phyloP scores from a whole-genome alignment of 768 basidiomycete genomes.

The Lentinula sp. region DNA sequence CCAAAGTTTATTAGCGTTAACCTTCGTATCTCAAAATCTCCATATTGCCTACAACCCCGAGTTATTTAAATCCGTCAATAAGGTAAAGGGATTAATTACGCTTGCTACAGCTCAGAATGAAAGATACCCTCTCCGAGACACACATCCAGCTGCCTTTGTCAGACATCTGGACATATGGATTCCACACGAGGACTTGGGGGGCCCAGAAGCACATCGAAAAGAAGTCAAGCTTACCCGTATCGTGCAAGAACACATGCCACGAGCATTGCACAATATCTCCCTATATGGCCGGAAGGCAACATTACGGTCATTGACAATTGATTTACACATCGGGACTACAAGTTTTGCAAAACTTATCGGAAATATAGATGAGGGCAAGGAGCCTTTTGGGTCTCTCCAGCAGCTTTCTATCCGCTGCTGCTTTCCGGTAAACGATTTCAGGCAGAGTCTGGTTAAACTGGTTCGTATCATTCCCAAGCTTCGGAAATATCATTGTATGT shows the following conservation, averaged over 20 bases:
- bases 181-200: neutral
- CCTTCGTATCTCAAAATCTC: neutral
- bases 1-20: neutral
- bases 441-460: neutral
- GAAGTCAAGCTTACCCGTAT: neutral
- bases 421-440: neutral
- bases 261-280: neutral
- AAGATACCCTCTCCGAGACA: neutral
- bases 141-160: neutral
- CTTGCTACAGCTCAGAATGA: neutral
- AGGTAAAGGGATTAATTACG: neutral
- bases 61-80: neutral
- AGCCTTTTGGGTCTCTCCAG: neutral
- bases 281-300: neutral
- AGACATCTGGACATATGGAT: neutral
- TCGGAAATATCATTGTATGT: too few relatives aligned
- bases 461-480: neutral
- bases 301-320: neutral
- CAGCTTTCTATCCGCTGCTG: neutral
- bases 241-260: neutral
- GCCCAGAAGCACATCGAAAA: neutral
- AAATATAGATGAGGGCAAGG: neutral
- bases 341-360: neutral
- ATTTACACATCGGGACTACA: neutral
- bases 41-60: neutral